Evolutionary conservation across 306 rosid genomes (phyloP).

Genomic region (Castanopsis chinensis): DNA sequence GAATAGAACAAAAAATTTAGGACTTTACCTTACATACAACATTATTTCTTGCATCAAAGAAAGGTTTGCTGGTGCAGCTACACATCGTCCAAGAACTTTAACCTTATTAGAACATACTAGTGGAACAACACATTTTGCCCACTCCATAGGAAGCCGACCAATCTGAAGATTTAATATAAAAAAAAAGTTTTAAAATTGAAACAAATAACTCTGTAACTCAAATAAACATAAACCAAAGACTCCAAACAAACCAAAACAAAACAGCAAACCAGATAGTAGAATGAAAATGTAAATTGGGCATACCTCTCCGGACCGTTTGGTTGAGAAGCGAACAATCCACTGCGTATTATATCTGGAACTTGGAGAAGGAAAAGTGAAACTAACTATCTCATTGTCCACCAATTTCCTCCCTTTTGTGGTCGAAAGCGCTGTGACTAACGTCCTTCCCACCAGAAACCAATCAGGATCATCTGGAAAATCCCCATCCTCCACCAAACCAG

Average conservation of each 20-base stretch:
- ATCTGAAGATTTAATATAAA: constrained; percentile 39
- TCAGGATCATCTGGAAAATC: constrained; percentile 59
- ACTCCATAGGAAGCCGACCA: constrained; percentile 87
- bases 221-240: background rate
- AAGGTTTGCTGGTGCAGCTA: constrained; percentile 58
- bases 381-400: constrained; percentile 74
- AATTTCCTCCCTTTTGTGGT: constrained; percentile 62
- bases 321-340: constrained; percentile 77
- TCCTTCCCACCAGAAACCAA: constrained; percentile 69
- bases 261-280: background rate
- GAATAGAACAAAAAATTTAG: background rate
- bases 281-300: background rate
- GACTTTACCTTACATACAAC: constrained; percentile 57
- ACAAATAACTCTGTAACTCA: background rate
- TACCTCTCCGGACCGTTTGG: constrained; percentile 77
- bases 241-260: background rate
- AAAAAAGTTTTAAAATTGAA: background rate
- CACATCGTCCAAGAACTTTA: constrained; percentile 56
- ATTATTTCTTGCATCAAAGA: constrained; percentile 68
- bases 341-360: constrained; percentile 28
- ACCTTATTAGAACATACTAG: constrained; percentile 57
- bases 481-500: constrained; percentile 53
- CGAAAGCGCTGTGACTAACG: constrained; percentile 53
- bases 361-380: constrained; percentile 42
- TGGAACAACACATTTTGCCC: constrained; percentile 68